These are phyloP conservation scores for Tylopilus sp. DNA, from an alignment of 1,284 basidiomycete genomes.

Conservation along the genomic window DNA sequence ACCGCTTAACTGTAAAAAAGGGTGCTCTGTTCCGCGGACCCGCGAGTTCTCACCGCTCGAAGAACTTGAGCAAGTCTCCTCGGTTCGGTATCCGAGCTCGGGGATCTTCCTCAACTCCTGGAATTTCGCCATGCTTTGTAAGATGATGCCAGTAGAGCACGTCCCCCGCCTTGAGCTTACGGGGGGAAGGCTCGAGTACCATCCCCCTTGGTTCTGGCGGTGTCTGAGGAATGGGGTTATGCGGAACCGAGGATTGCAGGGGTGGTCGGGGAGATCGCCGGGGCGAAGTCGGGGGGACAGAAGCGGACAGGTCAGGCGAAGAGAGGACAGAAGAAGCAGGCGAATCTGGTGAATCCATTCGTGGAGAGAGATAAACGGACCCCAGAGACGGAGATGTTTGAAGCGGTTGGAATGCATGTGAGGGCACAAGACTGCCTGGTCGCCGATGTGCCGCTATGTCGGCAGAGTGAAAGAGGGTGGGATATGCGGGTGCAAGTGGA, in stretches of 20 bases:
- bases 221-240: conserved; percentile 19
- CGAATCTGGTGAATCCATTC: conserved; percentile 25
- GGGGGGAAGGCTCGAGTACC: conserved; percentile 26
- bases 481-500: conserved; percentile 25
- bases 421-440: conserved; percentile 11
- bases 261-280: conserved; percentile 20
- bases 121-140: conserved; percentile 69
- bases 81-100: conserved; percentile 43
- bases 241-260: conserved; percentile 18
- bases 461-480: conserved; percentile 14
- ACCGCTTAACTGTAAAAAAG: conserved; percentile 16
- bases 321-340: conserved; percentile 27
- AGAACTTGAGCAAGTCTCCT: conserved; percentile 10
- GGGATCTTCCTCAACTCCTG: conserved; percentile 58
- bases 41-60: conserved; percentile 32
- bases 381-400: conserved; percentile 20
- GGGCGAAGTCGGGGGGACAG: conserved; percentile 15
- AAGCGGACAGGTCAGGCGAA: conserved; percentile 24
- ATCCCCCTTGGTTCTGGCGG: conserved; percentile 18
- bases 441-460: conserved; percentile 20
- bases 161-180: conserved; percentile 60
- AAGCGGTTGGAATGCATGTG: conserved; percentile 19
- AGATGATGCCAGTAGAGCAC: conserved; percentile 80
- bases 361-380: conserved; percentile 43
- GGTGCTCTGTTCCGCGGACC: conserved; percentile 10